Percentiles rank a stretch among this genome's conserved stretches.
Evolutionary conservation across 257 asterid species (phyloP).

Genomic region (Salvia miltiorrhiza): DNA sequence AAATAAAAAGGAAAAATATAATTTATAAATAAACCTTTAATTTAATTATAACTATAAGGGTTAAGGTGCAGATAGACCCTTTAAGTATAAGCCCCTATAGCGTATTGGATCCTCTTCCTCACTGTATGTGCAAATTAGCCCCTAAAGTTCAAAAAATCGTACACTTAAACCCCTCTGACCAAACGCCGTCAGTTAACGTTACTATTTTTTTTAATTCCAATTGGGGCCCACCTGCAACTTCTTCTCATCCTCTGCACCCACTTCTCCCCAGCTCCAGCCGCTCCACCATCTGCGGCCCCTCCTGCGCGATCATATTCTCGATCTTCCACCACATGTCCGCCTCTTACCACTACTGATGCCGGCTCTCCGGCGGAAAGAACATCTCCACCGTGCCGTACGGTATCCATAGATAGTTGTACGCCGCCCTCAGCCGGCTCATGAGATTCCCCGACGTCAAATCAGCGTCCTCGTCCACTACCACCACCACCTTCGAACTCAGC

Average conservation of each 20-base stretch:
- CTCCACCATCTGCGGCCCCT: slow-evolving; percentile 69
- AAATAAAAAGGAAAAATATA: too few species aligned
- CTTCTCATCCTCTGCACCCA: slow-evolving; percentile 90
- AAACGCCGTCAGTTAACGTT: too few species aligned
- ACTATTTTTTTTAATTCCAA: too few species aligned
- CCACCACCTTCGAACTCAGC: slow-evolving; percentile 53
- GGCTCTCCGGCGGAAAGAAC: slow-evolving; percentile 67
- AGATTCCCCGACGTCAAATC: slow-evolving; percentile 72
- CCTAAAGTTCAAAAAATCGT: too few species aligned
- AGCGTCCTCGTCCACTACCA: slow-evolving; percentile 84
- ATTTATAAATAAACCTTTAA: too few species aligned
- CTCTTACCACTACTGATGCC: slow-evolving; percentile 84
- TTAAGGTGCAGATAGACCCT: too few species aligned
- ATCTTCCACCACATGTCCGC: slow-evolving; percentile 90
- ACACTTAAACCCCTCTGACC: too few species aligned
- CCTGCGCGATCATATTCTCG: slow-evolving; percentile 77
- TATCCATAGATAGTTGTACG: slow-evolving; percentile 88
- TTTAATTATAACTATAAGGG: too few species aligned
- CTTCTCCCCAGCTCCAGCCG: slow-evolving; percentile 55
- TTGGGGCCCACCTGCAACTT: too few species aligned
- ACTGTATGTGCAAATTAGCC: too few species aligned
- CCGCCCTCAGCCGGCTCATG: slow-evolving; percentile 62
- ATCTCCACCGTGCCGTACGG: slow-evolving; percentile 86
- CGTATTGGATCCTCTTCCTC: too few species aligned
- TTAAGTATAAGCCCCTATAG: too few species aligned